Conservation (phyloP, 345 rosid species). For the Populus alba region DNA sequence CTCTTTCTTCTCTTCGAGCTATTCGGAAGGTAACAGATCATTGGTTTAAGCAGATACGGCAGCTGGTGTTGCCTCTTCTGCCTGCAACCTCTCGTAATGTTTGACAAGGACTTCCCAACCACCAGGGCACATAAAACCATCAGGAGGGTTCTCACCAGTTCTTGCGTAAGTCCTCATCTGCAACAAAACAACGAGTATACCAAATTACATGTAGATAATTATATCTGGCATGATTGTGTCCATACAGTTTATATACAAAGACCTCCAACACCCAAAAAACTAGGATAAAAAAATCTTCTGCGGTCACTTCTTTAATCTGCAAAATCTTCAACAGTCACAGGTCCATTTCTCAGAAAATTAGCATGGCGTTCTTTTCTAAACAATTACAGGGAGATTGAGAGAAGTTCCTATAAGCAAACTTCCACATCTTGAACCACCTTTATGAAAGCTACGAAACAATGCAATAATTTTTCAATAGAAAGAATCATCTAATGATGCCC, state of each 20-base stretch:
- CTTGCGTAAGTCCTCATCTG: constrained; percentile 89
- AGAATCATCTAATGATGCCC: neutral
- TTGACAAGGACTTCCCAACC: constrained; percentile 93
- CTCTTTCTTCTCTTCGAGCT: neutral
- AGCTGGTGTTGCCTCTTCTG: constrained; percentile 42
- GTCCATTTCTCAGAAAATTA: neutral
- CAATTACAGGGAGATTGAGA: neutral
- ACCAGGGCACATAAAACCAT: constrained; percentile 93
- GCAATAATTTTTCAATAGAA: neutral
- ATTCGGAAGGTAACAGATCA: neutral
- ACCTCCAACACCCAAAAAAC: neutral
- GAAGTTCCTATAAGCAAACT: neutral
- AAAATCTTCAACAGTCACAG: neutral
- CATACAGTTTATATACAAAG: neutral
- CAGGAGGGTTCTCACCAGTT: constrained; percentile 85
- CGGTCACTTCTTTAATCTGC: neutral
- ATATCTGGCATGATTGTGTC: neutral
- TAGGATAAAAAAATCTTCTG: neutral
- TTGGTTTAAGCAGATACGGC: constrained; percentile 33
- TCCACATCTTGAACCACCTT: neutral
- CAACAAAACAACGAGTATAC: neutral
- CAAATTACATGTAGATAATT: neutral
- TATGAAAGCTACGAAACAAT: neutral
- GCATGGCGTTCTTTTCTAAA: no score
- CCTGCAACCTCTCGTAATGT: constrained; percentile 70